phyloP scores from a whole-genome alignment of 176 grass and related monocot species.

The bread wheat (Triticum aestivum) region IWGSC_CS_RefSeq_v2.1 NC_057811.1:413300659-413301158 shows the following conservation, averaged over 20 bases:
- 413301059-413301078: neutral
- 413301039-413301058: neutral
- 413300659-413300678: constrained; percentile 90
- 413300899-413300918: neutral
- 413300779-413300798: neutral
- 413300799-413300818: constrained; percentile 25
- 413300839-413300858: neutral
- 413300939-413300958: neutral
- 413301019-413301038: neutral
- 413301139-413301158: constrained; percentile 12
- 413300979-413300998: constrained; percentile 5
- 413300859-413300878: neutral
- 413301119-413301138: neutral
- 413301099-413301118: neutral
- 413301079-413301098: neutral
- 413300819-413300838: neutral
- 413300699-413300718: constrained; percentile 90
- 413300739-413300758: neutral
- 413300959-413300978: neutral
- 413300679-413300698: constrained; percentile 91
- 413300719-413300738: constrained; percentile 11
- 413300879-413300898: neutral
- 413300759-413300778: too few species aligned
- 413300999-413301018: neutral
- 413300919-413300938: too few species aligned